Evolutionary conservation across 257 asterid genomes (phyloP).

Genomic region (Forsythia suspensa): DNA sequence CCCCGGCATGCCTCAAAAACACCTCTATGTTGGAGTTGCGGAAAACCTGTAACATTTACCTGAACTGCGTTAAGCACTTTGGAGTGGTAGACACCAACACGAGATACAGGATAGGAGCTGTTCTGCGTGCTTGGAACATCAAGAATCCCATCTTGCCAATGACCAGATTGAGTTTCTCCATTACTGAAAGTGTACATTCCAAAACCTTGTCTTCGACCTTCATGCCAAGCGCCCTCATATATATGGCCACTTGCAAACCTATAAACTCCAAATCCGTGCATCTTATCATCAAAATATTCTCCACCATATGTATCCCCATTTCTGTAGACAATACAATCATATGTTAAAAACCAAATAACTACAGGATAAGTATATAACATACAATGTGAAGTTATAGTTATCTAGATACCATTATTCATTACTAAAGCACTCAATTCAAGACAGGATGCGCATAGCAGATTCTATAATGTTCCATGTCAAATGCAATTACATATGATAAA

Average conservation of each 20-base stretch:
- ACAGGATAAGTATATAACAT: no score
- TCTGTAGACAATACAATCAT: slow-evolving; percentile 20
- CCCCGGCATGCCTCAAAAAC: background rate
- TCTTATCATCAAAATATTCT: slow-evolving; percentile 48
- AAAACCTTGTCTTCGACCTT: slow-evolving; percentile 47
- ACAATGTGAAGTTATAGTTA: background rate
- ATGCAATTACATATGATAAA: background rate
- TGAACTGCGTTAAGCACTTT: slow-evolving; percentile 51
- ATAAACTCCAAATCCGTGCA: slow-evolving; percentile 56
- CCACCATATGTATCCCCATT: slow-evolving; percentile 49
- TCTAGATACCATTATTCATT: background rate
- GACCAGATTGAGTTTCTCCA: slow-evolving; percentile 46
- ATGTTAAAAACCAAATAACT: background rate
- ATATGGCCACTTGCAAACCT: slow-evolving; percentile 45
- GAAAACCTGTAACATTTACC: slow-evolving; percentile 15
- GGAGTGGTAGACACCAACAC: slow-evolving; percentile 39
- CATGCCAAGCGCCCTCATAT: slow-evolving; percentile 60
- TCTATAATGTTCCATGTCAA: background rate
- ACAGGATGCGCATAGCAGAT: background rate
- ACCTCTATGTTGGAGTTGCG: background rate
- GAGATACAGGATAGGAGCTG: slow-evolving; percentile 28
- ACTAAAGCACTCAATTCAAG: background rate
- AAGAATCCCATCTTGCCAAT: slow-evolving; percentile 46
- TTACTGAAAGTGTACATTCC: slow-evolving; percentile 45
- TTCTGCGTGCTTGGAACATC: slow-evolving; percentile 45